Base-by-base conservation (phyloP, 805 yeast genomes). In the Yamadazyma takamatsuzukensis region DNA sequence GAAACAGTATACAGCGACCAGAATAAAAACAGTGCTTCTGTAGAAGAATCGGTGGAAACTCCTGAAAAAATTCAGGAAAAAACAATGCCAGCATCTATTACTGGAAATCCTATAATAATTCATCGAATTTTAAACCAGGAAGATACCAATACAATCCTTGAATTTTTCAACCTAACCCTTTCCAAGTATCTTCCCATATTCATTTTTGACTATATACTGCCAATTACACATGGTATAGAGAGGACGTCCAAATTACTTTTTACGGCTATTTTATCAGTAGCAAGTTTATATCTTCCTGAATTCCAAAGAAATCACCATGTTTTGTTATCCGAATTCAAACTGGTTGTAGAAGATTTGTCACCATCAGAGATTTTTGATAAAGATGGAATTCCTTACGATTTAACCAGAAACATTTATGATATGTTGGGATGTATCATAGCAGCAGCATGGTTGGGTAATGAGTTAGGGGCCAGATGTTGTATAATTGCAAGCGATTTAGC, bases 401-500 rank as follows among this genome's bases (percentile, higher is more conserved):
- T 27, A 9, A 11, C 12, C 6, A 16, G 7, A 22, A 27, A 21
- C 10, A 6, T 27, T 9, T 18, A 27, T 18, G 30, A 27, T 13
- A 17, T 27, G 18, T 12, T 27, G 14, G 30, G 30, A 5, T 27
- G 30, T 13, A 27, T 27, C 21, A 27, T 27, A n/a, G 18, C 33
- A 7, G 13, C 24, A 8, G 17, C 33, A 5, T 30, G 33, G 33
- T 15, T 30, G 11, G 33, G 33, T 12, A 30, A 30, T 23, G 27
- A 23, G 11, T 12, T 23, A 15, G 33, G 33, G 14, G 27, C 27
- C 12, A 21, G 23, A 17, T 30, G 33, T 18, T 21, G 22, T 8
- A n/a, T 30, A 10, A 30, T 30, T 15, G 33, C 21, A 5, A 30
- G 33, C 23, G 33, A 30, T 23, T 23, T 30, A 14, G 33, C 33